Base-by-base conservation (phyloP, 768 basidiomycete genomes). In the Pleurotus sapidus region DNA sequence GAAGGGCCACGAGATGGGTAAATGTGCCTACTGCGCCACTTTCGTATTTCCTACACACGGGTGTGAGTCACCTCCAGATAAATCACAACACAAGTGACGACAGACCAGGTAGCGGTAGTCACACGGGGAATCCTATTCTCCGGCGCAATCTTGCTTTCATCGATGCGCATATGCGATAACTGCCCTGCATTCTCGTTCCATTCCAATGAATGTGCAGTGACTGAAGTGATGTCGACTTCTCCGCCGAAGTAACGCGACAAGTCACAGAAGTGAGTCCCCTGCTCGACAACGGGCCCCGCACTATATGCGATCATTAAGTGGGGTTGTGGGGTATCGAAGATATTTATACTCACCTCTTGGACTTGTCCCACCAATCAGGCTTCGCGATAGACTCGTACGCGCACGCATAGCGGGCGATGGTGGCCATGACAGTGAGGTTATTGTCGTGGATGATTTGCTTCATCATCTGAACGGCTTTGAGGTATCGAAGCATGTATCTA, bases 211-310 rank as follows among this genome's bases (percentile, higher is more conserved):
- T 94, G 92, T 14, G 95, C 96, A 39, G 70, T 75, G 40, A 93
- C 89, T 34, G 82, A 83, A 51, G 84, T 74, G 59, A 95, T 86
- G 67, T 97, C 92, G 57, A 97, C 93, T 62, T 96, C 92, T 14
- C 96, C 96, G 51, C 95, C 96, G 67, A 98, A 98, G 78, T 96
- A 96, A 63, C 96, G 89, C 40, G 94, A 97, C 45, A 97, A 82
- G 74, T 98, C 95, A 65, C 93, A 95, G 76, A 98, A 96, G 76
- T 98, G 96, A 12, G 96, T 98, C 47, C 93, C 95, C 75, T 94
- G 91, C 71, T 94, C 93, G 61, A 95, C 76, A 63, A 95, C 79
- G 4, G 93, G 91, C 17, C 91, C 91, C 55, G 83, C 88, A 67
- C 90, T 88, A 62, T 14, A 57, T 56, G 25, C 62, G 15, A 24